Evolutionary conservation across 2,329 filamentous ascomycete genomes (phyloP), one percentile per base, ranked within the genome.

Genomic region (Phoma sp.): DNA sequence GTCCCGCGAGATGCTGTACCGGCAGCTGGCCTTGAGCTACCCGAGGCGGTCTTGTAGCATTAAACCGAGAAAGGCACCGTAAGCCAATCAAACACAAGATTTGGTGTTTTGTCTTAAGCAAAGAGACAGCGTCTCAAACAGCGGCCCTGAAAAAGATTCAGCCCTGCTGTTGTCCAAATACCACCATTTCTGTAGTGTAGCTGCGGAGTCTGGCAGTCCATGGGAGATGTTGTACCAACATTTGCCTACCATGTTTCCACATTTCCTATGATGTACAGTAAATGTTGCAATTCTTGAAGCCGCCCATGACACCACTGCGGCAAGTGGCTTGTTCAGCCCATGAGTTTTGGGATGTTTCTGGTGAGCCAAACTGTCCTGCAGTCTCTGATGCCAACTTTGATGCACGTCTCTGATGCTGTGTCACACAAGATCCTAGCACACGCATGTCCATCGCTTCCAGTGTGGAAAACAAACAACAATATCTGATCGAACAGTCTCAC

Each of bases 361-460:
- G 57, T 57, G 53, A 61, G 49, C 64, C 58, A 57, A 41, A 57
- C 58, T 43, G 46, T 58, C 62, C 52, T 48, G 57, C 61, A 31
- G 46, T 43, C 32, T 43, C 38, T n/a, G 13, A n/a, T 33, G 31
- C 32, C 35, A 44, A 41, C 32, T 43, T 32, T 33, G 31, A n/a
- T 33, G 31, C 32, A 17, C 32, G 32, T 35, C n/a, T 17, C 10
- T 49, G 40, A 44, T 61, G 63, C 40, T 52, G 67, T 69, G 67
- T 61, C 60, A 70, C 68, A 19, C 22, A 17, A 50, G 36, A 50
- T 45, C 40, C 40, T 49, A 52, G 49, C 31, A 33, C 29, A 40
- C 43, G 36, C 52, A 55, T 55, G 46, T 55, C 49, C 44, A 52
- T 55, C 39, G 43, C 36, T 51, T 36, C 49, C 41, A 39, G 31